Conservation (phyloP, 192 early-diverging fungal genomes). For the Rhizophagus sp. region DNA sequence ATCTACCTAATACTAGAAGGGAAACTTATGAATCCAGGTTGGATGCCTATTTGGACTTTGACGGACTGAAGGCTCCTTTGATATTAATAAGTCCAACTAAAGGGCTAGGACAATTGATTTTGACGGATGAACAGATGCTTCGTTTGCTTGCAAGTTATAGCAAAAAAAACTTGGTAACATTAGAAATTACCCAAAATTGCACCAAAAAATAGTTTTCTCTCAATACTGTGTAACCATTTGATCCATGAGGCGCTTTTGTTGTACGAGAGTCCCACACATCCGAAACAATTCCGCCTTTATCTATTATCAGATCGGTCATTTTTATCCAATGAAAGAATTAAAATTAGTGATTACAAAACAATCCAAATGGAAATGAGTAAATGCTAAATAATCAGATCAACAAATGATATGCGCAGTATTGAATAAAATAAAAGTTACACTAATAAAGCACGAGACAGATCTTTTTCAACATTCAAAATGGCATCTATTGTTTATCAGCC, state of each 20-base stretch:
- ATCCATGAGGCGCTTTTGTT: conserved; percentile 1
- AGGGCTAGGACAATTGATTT: conserved; percentile 14
- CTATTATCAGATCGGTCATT: neutral
- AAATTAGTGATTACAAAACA: neutral
- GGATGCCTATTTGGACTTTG: conserved; percentile 31
- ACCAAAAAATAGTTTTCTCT: conserved; percentile 1
- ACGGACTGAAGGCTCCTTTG: conserved; percentile 31
- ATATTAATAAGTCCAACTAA: conserved; percentile 20
- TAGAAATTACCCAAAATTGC: neutral
- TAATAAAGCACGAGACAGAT: neutral
- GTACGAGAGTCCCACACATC: neutral
- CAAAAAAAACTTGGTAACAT: conserved; percentile 11
- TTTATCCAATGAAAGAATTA: neutral
- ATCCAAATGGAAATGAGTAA: neutral
- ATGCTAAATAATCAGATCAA: neutral
- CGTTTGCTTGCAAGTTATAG: conserved; percentile 24
- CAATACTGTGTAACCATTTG: conserved; percentile 7
- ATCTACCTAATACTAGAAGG: neutral
- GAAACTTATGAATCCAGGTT: neutral
- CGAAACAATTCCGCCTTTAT: neutral
- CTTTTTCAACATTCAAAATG: neutral
- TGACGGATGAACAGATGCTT: conserved; percentile 22
- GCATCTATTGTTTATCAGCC: neutral
- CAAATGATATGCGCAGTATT: neutral
- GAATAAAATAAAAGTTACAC: neutral